Conservation (phyloP, 2,329 filamentous ascomycete species). For the Balansia obtecta region DNA sequence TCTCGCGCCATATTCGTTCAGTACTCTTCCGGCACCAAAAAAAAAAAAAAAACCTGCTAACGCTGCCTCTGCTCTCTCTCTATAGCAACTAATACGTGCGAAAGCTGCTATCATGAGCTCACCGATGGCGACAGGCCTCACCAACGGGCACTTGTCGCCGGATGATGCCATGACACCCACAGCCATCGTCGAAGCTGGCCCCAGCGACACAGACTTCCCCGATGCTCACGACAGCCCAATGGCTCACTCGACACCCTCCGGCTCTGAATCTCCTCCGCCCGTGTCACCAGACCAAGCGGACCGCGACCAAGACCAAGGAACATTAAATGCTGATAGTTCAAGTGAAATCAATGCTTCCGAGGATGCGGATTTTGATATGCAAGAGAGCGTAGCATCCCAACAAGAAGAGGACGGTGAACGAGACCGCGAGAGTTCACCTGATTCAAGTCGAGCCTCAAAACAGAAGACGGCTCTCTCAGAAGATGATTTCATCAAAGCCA, state of each 20-base stretch:
- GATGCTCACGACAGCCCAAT: conserved; percentile 51
- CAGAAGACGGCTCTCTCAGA: conserved; percentile 59
- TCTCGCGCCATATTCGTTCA: conserved; percentile 11
- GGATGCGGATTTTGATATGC: conserved; percentile 67
- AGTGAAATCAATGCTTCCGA: conserved; percentile 46
- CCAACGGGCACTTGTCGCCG: conserved; percentile 54
- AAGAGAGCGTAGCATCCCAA: conserved; percentile 37
- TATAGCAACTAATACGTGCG: conserved; percentile 43
- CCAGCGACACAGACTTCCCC: conserved; percentile 59
- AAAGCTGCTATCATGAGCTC: conserved; percentile 52
- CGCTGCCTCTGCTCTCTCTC: conserved; percentile 20
- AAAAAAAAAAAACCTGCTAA: conserved; percentile 24
- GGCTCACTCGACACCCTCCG: conserved; percentile 30
- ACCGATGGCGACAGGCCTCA: conserved; percentile 46
- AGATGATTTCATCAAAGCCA: conserved; percentile 75
- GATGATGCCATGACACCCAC: conserved; percentile 30
- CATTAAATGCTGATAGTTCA: conserved; percentile 34
- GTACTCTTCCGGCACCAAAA: conserved; percentile 5
- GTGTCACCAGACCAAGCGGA: conserved; percentile 27
- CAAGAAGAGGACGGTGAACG: conserved; percentile 35
- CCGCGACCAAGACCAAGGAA: conserved; percentile 25
- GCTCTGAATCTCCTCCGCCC: conserved; percentile 29
- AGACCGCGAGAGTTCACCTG: conserved; percentile 56
- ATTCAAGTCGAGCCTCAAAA: conserved; percentile 58
- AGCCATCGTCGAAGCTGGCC: conserved; percentile 22